Evolutionary conservation across 2,329 filamentous ascomycete genomes (phyloP).

Genomic region (Penicillium sp.): DNA sequence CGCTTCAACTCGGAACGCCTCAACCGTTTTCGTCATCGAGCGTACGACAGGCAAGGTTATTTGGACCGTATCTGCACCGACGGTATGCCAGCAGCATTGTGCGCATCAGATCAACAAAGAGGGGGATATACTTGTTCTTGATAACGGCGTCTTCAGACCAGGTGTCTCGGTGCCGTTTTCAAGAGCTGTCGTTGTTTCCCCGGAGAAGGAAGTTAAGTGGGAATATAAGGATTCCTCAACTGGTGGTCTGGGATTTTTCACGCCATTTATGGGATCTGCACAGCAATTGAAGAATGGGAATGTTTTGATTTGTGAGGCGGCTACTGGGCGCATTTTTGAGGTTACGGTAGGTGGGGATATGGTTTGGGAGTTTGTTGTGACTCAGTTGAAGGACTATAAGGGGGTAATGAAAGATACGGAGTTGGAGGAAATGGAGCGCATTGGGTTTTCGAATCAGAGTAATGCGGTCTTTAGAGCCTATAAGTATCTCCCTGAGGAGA

Average conservation of each 20-base stretch:
- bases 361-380: constrained; percentile 48
- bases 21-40: constrained; percentile 46
- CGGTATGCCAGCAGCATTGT: constrained; percentile 48
- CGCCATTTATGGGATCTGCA: constrained; percentile 50
- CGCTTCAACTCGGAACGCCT: constrained; percentile 45
- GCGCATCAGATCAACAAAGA: constrained; percentile 41
- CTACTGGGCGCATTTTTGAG: constrained; percentile 47
- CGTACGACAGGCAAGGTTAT: constrained; percentile 42
- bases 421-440: constrained; percentile 35
- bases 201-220: constrained; percentile 44
- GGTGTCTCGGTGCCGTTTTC: constrained; percentile 44
- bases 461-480: constrained; percentile 50
- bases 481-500: constrained; percentile 42
- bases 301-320: constrained; percentile 46
- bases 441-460: constrained; percentile 39
- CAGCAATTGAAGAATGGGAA: constrained; percentile 45
- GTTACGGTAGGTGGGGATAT: constrained; percentile 43
- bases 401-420: constrained; percentile 21
- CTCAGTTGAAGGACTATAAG: constrained; percentile 42
- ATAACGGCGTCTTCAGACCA: constrained; percentile 47
- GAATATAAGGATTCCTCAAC: constrained; percentile 42
- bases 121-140: constrained; percentile 48
- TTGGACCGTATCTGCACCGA: constrained; percentile 43
- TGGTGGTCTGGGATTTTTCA: constrained; percentile 44
- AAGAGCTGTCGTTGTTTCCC: constrained; percentile 44